Evolutionary conservation across 73 alveolate species (phyloP).

Genomic region (Durusdinium trenchii): DNA sequence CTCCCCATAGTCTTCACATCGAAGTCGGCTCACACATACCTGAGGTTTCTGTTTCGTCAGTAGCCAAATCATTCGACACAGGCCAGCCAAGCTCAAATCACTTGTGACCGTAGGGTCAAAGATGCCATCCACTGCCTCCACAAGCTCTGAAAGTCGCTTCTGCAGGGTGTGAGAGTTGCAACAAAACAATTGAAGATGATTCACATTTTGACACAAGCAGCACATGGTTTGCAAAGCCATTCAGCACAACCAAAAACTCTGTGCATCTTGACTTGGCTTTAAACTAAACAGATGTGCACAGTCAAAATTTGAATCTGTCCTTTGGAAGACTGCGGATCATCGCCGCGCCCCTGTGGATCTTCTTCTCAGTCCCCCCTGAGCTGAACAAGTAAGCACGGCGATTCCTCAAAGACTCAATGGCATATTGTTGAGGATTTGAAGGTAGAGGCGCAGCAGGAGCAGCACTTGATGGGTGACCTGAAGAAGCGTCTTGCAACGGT

Average conservation of each 20-base stretch:
- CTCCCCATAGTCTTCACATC: slow-evolving; percentile 31
- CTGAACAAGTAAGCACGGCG: slow-evolving; percentile 14
- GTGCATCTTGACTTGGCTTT: not conserved
- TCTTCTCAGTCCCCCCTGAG: not conserved
- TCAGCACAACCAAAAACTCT: not conserved
- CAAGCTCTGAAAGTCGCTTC: slow-evolving; percentile 8
- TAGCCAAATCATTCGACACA: not conserved
- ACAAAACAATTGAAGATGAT: not conserved
- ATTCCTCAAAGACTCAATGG: not conserved
- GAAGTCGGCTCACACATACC: slow-evolving; percentile 7
- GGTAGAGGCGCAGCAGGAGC: not conserved
- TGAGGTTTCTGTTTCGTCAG: slow-evolving; percentile 16
- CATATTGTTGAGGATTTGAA: not conserved
- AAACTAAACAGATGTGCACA: too few species aligned
- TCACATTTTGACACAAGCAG: not conserved
- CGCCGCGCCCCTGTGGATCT: slow-evolving; percentile 4
- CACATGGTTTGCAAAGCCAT: not conserved
- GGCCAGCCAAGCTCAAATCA: not conserved
- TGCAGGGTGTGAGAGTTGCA: not conserved
- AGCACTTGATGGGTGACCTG: not conserved
- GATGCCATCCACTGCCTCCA: not conserved
- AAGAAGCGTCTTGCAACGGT: not conserved
- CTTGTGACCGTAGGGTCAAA: not conserved
- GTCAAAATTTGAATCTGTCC: not conserved
- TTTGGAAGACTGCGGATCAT: slow-evolving; percentile 7